Conservation (phyloP, 1,284 basidiomycete species). For the Sanghuangporus sanghuang region DNA sequence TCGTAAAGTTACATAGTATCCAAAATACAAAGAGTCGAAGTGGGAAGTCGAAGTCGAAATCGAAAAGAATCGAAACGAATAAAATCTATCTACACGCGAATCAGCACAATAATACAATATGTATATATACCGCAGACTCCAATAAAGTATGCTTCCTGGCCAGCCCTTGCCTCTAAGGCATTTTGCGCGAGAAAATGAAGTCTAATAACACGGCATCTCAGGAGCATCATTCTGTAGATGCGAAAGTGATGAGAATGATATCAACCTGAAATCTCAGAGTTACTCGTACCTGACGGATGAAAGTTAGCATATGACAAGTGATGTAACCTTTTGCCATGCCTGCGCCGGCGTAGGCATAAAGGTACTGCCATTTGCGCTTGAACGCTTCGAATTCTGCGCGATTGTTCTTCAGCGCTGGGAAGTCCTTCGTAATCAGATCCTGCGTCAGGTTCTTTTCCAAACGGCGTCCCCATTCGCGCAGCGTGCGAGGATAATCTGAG, state of each 20-base stretch:
- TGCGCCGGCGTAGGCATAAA: slow-evolving; percentile 27
- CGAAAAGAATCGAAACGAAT: neutral
- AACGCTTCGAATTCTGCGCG: slow-evolving; percentile 22
- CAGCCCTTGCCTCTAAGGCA: neutral
- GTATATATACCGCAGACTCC: neutral
- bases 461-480: slow-evolving; percentile 41
- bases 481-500: slow-evolving; percentile 42
- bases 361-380: slow-evolving; percentile 28
- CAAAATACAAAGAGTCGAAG: neutral
- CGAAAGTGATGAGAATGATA: neutral
- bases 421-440: slow-evolving; percentile 18
- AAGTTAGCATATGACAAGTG: slow-evolving; percentile 24
- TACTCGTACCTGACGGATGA: slow-evolving; percentile 21
- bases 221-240: slow-evolving; percentile 13
- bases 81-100: slow-evolving; percentile 3
- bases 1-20: neutral
- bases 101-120: neutral
- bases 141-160: neutral
- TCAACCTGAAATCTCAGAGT: neutral
- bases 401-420: slow-evolving; percentile 18
- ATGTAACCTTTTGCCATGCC: slow-evolving; percentile 27
- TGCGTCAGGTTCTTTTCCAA: slow-evolving; percentile 23
- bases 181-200: neutral
- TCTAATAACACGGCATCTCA: slow-evolving; percentile 7
- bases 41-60: neutral